phyloP scores from a whole-genome alignment of 1,139 yeast genomes.

The Lodderomyces orthopsilosis region DNA sequence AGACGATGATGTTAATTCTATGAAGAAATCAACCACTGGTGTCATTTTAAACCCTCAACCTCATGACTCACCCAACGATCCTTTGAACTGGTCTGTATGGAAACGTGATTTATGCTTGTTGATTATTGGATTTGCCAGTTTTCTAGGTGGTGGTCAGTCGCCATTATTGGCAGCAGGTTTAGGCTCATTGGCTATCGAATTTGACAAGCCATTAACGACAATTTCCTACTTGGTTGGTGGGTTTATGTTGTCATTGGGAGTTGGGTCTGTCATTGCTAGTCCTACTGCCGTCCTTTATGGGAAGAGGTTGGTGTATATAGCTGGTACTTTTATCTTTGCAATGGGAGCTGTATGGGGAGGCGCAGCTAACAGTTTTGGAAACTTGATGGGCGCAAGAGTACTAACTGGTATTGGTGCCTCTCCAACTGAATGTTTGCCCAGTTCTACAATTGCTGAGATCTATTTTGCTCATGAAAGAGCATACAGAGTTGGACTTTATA shows the following conservation, averaged over 20 bases:
- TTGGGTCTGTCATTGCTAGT: slow-evolving; percentile 57
- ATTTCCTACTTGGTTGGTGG: slow-evolving; percentile 59
- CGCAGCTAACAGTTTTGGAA: slow-evolving; percentile 44
- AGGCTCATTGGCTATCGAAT: slow-evolving; percentile 39
- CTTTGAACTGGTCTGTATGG: slow-evolving; percentile 70
- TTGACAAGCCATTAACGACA: slow-evolving; percentile 38
- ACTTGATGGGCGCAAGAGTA: slow-evolving; percentile 56
- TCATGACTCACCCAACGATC: slow-evolving; percentile 72
- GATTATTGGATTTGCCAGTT: slow-evolving; percentile 56
- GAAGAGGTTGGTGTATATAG: slow-evolving; percentile 53
- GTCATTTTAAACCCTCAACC: slow-evolving; percentile 72
- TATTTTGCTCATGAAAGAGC: slow-evolving; percentile 67
- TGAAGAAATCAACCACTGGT: slow-evolving; percentile 50
- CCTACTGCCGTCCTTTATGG: slow-evolving; percentile 62
- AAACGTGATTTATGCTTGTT: slow-evolving; percentile 52
- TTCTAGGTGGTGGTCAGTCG: slow-evolving; percentile 63
- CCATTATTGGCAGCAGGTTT: slow-evolving; percentile 62
- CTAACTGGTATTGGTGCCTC: slow-evolving; percentile 59
- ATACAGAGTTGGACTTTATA: slow-evolving; percentile 59
- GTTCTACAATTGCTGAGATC: slow-evolving; percentile 61
- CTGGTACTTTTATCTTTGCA: slow-evolving; percentile 48
- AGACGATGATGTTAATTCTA: slow-evolving; percentile 10
- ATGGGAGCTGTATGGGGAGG: slow-evolving; percentile 59
- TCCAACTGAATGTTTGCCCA: slow-evolving; percentile 61
- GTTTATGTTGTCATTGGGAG: slow-evolving; percentile 57